phyloP scores from a whole-genome alignment of 306 rosid species.

The Rosa chinensis region DNA sequence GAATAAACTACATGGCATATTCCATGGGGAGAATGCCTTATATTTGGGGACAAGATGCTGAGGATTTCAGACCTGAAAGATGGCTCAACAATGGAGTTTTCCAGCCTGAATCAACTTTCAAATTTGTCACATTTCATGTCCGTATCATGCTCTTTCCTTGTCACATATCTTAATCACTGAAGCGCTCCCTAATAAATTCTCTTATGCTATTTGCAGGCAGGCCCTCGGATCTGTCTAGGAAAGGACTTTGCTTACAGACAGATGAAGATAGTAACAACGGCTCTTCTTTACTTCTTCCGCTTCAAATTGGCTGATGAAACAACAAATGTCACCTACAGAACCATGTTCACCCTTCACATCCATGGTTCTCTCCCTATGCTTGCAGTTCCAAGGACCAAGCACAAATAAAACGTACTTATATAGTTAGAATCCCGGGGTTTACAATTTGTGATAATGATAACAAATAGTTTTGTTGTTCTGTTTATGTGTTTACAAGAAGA shows the following conservation, averaged over 20 bases:
- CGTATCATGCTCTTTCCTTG: conserved; percentile 6
- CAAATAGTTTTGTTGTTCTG: background rate
- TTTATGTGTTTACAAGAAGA: background rate
- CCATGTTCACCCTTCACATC: conserved; percentile 82
- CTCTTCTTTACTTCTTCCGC: conserved; percentile 60
- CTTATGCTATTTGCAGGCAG: conserved; percentile 49
- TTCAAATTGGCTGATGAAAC: conserved; percentile 54
- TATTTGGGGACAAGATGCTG: conserved; percentile 75
- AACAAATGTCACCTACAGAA: conserved; percentile 45
- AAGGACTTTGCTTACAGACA: conserved; percentile 77
- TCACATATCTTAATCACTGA: background rate
- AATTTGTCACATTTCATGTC: conserved; percentile 76
- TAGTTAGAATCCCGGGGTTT: background rate
- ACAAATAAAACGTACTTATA: background rate
- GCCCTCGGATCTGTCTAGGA: conserved; percentile 68
- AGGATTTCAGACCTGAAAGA: conserved; percentile 66
- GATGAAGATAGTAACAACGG: conserved; percentile 65
- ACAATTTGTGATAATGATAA: background rate
- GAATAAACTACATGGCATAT: conserved; percentile 59
- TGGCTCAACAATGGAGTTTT: conserved; percentile 63
- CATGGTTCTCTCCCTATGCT: conserved; percentile 57
- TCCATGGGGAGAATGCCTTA: conserved; percentile 75
- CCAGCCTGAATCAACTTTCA: conserved; percentile 71
- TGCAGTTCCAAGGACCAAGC: conserved; percentile 47
- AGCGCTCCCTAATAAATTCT: background rate